Base-by-base conservation (phyloP, 164 flowering plant genomes). In the Magnolia kwangsiensis region DNA sequence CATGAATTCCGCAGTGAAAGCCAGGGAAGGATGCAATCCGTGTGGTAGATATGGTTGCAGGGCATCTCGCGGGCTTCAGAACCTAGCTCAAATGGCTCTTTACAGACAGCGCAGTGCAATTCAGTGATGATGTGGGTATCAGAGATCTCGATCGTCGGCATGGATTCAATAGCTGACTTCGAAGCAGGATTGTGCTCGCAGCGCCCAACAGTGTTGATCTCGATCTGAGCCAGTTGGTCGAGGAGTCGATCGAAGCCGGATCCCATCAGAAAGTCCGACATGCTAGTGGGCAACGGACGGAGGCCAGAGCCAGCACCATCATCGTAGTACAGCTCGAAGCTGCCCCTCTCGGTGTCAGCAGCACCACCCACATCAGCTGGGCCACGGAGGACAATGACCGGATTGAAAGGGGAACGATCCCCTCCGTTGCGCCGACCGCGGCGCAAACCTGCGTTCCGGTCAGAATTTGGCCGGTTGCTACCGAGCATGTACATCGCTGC, bases 1-100 rank as follows among this genome's bases (percentile, higher is more conserved):
- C 97, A 92, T 18, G 97, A 90, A 73, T 90, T 92, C 4, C 90
- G 79, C 3, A 87, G 69, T 16, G 90, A 78, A 4, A 92, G 91
- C 97, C 97, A 91, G 0, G 97, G 97, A 5, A 92, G 79, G 20
- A 92, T 92, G 76, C 97, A 92, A 37, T 91, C 95, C 0, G 87
- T 59, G 73, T 92, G 97, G 79, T 88, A 92, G 11, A 92, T 86
- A 72, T 92, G 97, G 78, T 91, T 91, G 75, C 95, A 92, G 2
- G 97, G 97, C 94, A 92, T 88, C 79, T 90, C 95, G 0, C 94
- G 83, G 0, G 91, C 97, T 67, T 86, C 90, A 0, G 83, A 20
- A 0, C 88, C 95, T 0, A 90, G 74, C 72, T 85, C 92, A 72
- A 91, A 90, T 0, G 81, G 75, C 8, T 91, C 96, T 66, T 81